phyloP scores from a whole-genome alignment of 2,329 filamentous ascomycete species.

The Cladophialophora carrionii region DNA sequence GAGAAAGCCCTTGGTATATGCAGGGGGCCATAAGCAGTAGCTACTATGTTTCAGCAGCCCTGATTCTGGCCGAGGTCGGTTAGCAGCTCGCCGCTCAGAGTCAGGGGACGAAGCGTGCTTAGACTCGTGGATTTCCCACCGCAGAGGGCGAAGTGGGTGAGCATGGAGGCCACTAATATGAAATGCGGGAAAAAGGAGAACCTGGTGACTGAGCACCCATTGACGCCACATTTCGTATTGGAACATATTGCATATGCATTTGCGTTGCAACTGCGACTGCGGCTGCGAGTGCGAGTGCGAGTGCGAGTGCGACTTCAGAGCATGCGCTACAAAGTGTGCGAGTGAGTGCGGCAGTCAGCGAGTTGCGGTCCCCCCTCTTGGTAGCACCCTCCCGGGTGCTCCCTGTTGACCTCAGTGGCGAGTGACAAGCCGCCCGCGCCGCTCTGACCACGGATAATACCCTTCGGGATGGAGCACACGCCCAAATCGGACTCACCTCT shows the following conservation, averaged over 20 bases:
- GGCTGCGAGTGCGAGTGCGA: not conserved
- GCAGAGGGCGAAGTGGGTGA: not conserved
- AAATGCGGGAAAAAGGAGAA: not conserved
- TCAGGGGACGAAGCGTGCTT: not conserved
- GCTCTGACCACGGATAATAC: conserved; percentile 17
- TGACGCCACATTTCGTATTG: not conserved
- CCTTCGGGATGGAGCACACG: not conserved
- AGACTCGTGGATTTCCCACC: not conserved
- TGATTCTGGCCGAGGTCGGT: not conserved
- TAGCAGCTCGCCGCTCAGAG: not conserved
- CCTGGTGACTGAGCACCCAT: not conserved
- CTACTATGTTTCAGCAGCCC: not conserved
- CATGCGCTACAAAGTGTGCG: not conserved
- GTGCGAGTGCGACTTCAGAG: not conserved
- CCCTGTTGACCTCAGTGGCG: conserved; percentile 11
- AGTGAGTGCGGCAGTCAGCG: not conserved
- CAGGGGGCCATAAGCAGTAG: not conserved
- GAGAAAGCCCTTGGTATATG: not conserved
- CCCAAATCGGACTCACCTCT: not conserved
- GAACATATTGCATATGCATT: not conserved
- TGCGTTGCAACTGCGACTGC: not conserved
- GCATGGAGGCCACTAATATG: not conserved
- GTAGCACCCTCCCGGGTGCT: conserved; percentile 24
- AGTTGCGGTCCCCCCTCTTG: conserved; percentile 21
- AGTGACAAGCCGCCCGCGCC: conserved; percentile 16